Evolutionary conservation across 2,329 filamentous ascomycete genomes (phyloP).

Genomic region (Tolypocladium sp.): DNA sequence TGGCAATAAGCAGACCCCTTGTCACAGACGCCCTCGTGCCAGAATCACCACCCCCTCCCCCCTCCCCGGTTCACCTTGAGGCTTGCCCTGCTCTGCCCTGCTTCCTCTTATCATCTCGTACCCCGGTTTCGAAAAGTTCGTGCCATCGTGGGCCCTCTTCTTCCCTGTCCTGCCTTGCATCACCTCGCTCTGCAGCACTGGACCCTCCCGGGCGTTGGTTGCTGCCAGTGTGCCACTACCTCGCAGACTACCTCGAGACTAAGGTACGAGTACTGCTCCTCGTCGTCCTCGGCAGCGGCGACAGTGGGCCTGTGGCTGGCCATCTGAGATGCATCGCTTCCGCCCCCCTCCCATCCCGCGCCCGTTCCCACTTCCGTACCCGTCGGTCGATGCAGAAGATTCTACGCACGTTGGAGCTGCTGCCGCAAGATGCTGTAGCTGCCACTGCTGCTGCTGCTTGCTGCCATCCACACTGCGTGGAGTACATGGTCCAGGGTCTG

Average conservation of each 20-base stretch:
- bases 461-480: constrained; percentile 6
- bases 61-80: neutral
- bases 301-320: neutral
- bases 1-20: neutral
- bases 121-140: neutral
- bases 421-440: neutral
- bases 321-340: constrained; percentile 1
- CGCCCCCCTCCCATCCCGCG: neutral
- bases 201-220: neutral
- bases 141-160: neutral
- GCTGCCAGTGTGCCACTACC: neutral
- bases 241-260: neutral
- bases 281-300: neutral
- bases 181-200: neutral
- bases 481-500: constrained; percentile 7
- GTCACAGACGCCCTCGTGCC: neutral
- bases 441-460: neutral
- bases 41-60: neutral
- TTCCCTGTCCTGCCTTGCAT: neutral
- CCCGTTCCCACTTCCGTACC: neutral
- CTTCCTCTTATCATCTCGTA: neutral
- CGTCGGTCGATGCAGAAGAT: neutral
- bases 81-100: neutral
- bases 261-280: no score
- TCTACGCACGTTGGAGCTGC: neutral